Base-by-base conservation (phyloP, 345 rosid species). In the Lagerstroemia speciosa region DNA sequence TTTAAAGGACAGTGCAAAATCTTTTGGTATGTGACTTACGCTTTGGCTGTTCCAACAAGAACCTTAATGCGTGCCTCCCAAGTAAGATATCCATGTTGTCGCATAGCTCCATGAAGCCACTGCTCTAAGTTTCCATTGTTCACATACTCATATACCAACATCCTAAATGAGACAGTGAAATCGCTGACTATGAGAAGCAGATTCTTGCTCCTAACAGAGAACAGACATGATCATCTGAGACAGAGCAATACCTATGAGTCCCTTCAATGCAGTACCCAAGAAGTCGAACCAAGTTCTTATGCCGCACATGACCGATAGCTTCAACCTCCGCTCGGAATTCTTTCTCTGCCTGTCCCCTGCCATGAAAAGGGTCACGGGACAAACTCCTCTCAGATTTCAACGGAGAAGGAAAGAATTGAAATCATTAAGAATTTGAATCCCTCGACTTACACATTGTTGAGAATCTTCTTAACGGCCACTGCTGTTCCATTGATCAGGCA, bases 51-150 rank as follows among this genome's bases (percentile, higher is more conserved):
- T 81, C 96, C 96, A 52, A 87, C 83, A 1, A 85, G 84, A 76
- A 85, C 79, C 66, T 89, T 89, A 77, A 78, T 76, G 55, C 96
- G 92, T 66, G 96, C 96, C 81, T 87, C 96, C 96, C 96, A 89
- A 65, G 92, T 87, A 71, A 89, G 92, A 78, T 83, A 87, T 58
- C 96, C 92, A 50, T 85, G 87, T 45, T 87, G 90, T 32, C 85
- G 87, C 92, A 85, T 80, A 41, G 89, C 96, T 58, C 96, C 96
- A 73, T 89, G 96, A 66, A 89, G 96, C 96, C 96, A 89, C 67
- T 89, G 96, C 80, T 89, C 96, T 76, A 89, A 78, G 80, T 89
- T 89, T 63, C 92, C 96, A 58, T 85, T 89, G 82, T 85, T 89
- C 67, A 87, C 90, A 72, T 85, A 87, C 82, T 89, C 96, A 64